A percentile compares a stretch with the other conserved stretches of the same genome.
Conservation (phyloP, 164 flowering plant species). For the Vitis riparia region DNA sequence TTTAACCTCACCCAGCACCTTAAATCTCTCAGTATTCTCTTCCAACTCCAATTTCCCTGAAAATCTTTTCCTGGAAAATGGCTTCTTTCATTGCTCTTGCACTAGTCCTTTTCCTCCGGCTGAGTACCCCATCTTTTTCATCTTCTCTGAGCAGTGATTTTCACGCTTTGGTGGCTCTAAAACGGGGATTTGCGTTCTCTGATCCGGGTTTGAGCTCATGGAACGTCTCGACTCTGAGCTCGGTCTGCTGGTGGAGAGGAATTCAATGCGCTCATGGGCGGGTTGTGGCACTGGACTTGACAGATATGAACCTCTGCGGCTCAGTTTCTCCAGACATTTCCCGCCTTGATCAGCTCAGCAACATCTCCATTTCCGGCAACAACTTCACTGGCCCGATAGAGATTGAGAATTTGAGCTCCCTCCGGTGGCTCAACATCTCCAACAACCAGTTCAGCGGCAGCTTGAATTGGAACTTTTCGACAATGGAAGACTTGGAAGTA, state of each 20-base stretch:
- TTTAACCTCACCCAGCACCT: conserved; percentile 19
- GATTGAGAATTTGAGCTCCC: conserved; percentile 38
- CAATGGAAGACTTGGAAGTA: conserved; percentile 54
- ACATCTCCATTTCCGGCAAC: conserved; percentile 75
- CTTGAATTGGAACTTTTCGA: conserved; percentile 76
- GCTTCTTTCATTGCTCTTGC: conserved; percentile 34
- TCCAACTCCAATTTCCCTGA: conserved; percentile 28
- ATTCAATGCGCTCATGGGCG: conserved; percentile 50
- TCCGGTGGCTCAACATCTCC: conserved; percentile 68
- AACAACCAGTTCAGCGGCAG: conserved; percentile 69
- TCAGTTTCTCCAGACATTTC: conserved; percentile 50
- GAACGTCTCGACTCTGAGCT: conserved; percentile 51
- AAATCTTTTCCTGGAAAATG: conserved; percentile 26
- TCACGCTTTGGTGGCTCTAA: conserved; percentile 51
- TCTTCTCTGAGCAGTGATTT: conserved; percentile 58
- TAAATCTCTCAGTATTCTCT: conserved; percentile 31
- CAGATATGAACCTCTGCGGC: conserved; percentile 63
- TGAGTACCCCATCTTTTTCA: conserved; percentile 25
- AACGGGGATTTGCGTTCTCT: conserved; percentile 49
- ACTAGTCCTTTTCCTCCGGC: conserved; percentile 42
- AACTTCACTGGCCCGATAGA: conserved; percentile 62
- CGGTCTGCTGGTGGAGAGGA: conserved; percentile 83
- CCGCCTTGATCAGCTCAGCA: conserved; percentile 46
- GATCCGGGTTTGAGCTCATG: conserved; percentile 41
- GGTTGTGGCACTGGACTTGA: conserved; percentile 60